A percentile compares a stretch with the other conserved stretches of the same genome.
These are phyloP conservation scores for Suhomyces panamericanus DNA, from an alignment of 1,139 yeast genomes.

Conservation along the genomic window DNA sequence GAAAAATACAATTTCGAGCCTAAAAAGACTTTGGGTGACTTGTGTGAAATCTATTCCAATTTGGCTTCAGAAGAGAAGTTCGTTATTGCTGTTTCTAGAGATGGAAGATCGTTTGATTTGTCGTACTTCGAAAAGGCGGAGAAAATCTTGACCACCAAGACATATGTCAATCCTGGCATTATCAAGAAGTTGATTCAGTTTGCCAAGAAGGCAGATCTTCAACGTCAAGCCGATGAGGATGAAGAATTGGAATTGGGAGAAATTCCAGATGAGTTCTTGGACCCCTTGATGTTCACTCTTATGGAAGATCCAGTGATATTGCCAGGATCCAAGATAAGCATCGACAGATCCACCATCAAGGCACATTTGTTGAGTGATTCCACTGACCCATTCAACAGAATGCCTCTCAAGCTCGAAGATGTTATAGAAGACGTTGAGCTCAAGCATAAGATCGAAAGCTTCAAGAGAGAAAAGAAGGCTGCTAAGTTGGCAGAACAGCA, in stretches of 20 bases:
- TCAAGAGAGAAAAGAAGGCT: slow-evolving; percentile 43
- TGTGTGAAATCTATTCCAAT: slow-evolving; percentile 76
- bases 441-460: slow-evolving; percentile 59
- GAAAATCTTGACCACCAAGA: slow-evolving; percentile 58
- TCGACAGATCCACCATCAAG: slow-evolving; percentile 89
- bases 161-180: slow-evolving; percentile 52
- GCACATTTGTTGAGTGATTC: slow-evolving; percentile 92
- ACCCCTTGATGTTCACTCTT: slow-evolving; percentile 91
- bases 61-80: slow-evolving; percentile 65
- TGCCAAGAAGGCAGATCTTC: slow-evolving; percentile 61
- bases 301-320: slow-evolving; percentile 95
- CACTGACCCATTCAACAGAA: slow-evolving; percentile 95
- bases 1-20: slow-evolving; percentile 85
- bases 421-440: slow-evolving; percentile 75
- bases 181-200: slow-evolving; percentile 54
- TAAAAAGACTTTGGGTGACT: slow-evolving; percentile 61
- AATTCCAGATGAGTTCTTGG: slow-evolving; percentile 93
- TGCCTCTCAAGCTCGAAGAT: slow-evolving; percentile 86
- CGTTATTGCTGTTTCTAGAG: slow-evolving; percentile 79
- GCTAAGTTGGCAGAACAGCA: slow-evolving; percentile 12
- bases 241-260: slow-evolving; percentile 91
- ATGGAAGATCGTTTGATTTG: slow-evolving; percentile 79
- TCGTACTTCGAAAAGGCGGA: slow-evolving; percentile 70
- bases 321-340: slow-evolving; percentile 80
- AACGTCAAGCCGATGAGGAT: slow-evolving; percentile 64